Conservation (phyloP, 2,329 filamentous ascomycete species). For the Trichoderma sp. region DNA sequence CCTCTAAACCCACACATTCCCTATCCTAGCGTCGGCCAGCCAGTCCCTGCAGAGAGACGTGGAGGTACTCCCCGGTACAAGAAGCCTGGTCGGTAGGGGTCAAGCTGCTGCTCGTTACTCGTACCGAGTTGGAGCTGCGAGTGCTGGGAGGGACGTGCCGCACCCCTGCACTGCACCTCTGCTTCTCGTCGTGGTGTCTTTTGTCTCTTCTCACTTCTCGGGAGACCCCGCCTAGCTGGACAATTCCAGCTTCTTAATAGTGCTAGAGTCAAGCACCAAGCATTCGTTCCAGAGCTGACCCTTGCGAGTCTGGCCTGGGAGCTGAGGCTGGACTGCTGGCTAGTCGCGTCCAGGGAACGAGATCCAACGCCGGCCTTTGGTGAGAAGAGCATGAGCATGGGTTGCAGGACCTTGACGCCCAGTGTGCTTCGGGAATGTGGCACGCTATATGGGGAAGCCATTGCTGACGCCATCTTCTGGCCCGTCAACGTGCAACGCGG, state of each 20-base stretch:
- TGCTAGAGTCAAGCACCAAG: neutral
- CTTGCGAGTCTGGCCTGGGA: neutral
- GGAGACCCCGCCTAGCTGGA: neutral
- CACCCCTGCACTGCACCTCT: neutral
- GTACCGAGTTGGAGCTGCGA: neutral
- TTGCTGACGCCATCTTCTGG: constrained; percentile 20
- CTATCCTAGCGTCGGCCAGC: constrained; percentile 20
- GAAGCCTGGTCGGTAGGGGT: constrained; percentile 10
- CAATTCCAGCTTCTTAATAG: neutral
- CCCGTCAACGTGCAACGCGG: constrained; percentile 14
- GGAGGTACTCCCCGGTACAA: constrained; percentile 18
- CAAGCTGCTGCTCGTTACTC: neutral
- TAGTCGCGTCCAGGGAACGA: constrained; percentile 1
- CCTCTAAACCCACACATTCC: constrained; percentile 18
- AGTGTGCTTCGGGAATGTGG: constrained; percentile 19
- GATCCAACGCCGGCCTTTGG: constrained; percentile 10
- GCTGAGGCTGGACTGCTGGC: constrained; percentile 14
- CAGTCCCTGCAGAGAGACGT: constrained; percentile 22
- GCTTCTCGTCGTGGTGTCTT: neutral
- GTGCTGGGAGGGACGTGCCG: constrained; percentile 4
- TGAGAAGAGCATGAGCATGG: constrained; percentile 19
- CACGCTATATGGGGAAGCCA: constrained; percentile 17
- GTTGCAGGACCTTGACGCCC: constrained; percentile 9
- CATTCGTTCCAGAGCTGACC: neutral
- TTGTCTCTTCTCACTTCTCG: neutral